Base-by-base conservation (phyloP, 805 yeast species). In the Sugiyamaella mastotermitis region DNA sequence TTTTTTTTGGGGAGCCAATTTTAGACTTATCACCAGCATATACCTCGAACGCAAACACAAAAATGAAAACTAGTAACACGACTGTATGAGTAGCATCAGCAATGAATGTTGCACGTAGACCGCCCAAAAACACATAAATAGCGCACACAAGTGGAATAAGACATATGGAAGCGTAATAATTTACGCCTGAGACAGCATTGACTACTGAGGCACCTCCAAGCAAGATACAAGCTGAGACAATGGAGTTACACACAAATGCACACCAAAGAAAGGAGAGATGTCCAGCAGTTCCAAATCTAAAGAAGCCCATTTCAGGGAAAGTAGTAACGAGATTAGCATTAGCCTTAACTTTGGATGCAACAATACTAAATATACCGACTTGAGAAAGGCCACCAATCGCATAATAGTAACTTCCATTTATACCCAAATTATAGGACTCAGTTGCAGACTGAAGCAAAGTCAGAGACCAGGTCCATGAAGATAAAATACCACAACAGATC, bases 371-470 rank as follows among this genome's bases (percentile, higher is more conserved):
- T 36, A 85, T 66, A 16, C 84, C 78, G 48, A 87, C 81, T 58
- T 87, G 96, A 40, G 83, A 83, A 38, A 83, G 72, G 2, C 95
- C 95, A 55, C 96, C 97, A 2, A 90, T 75, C 5, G 94, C 95
- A 57, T 88, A 87, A 62, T 76, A 81, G 53, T 71, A 78, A 10
- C 88, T 80, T 33, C 94, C 94, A 26, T 78, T 63, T 6, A 87
- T 73, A 52, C 97, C 97, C 40, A 75, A 68, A 29, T 64, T 63
- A 59, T 83, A 86, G 16, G 83, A 83, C 57, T 81, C 85, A 15
- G 94, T 75, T 1, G 92, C 76, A 2, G 85, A 77, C 22, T 77
- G 78, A 22, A 83, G 65, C 32, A 83, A 61, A 1, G 94, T 83
- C 3, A 84, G 83, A 10, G 83, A 82, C 86, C 86, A 80, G 8